A percentile compares a stretch with the other conserved stretches of the same genome.
phyloP scores from a whole-genome alignment of 75 land plant genomes.

The Sequoia sempervirens region DNA sequence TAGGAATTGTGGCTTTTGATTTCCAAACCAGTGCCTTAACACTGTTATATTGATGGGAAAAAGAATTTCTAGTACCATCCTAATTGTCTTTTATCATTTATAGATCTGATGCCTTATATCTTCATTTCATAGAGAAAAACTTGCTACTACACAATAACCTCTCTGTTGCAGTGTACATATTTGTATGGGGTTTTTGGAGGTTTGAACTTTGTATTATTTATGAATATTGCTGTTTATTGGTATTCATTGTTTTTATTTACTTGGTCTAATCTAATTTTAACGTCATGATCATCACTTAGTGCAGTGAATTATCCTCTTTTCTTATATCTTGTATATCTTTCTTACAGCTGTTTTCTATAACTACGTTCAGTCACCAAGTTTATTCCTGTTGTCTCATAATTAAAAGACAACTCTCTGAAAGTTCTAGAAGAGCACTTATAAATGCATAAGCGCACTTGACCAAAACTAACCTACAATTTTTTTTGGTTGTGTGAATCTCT shows the following conservation, averaged over 20 bases:
- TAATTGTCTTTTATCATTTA: no score
- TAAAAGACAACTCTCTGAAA: neutral
- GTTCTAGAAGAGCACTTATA: neutral
- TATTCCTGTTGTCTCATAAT: neutral
- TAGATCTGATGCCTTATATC: neutral
- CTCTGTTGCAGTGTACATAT: neutral
- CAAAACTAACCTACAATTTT: neutral
- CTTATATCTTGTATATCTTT: neutral
- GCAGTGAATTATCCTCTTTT: neutral
- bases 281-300: neutral
- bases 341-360: neutral
- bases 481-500: neutral
- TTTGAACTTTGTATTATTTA: neutral
- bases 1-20: no score
- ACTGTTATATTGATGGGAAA: no score
- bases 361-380: neutral
- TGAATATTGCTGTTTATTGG: neutral
- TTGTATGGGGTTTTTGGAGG: neutral
- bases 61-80: no score
- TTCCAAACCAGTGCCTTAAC: no score
- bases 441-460: neutral
- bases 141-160: neutral
- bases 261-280: neutral
- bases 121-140: neutral
- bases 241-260: neutral